Conservation (phyloP, 2,329 filamentous ascomycete species). For the Thelonectria discophora region DNA sequence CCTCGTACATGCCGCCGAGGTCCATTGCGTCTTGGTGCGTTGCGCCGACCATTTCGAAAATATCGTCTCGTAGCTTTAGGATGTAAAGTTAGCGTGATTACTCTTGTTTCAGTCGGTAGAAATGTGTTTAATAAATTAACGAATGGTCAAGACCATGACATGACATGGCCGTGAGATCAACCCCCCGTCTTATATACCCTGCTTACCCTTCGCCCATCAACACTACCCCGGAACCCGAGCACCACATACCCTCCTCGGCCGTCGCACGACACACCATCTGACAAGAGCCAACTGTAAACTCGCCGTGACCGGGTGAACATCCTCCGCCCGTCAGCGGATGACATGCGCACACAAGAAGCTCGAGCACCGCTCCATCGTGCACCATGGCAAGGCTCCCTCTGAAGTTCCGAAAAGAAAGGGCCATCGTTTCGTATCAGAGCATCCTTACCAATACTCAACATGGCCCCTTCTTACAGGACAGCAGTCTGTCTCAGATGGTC, state of each 20-base stretch:
- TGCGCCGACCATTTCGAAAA: not conserved
- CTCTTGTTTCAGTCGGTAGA: too few species aligned
- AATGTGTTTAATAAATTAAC: too few species aligned
- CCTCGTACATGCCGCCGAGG: slow-evolving; percentile 46
- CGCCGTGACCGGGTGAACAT: not conserved
- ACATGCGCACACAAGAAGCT: not conserved
- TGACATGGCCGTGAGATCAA: too few species aligned
- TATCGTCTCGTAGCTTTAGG: not conserved
- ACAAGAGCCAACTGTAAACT: not conserved
- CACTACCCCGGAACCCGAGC: slow-evolving; percentile 11
- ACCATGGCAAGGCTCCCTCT: not conserved
- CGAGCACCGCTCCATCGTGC: not conserved
- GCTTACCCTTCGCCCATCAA: not conserved
- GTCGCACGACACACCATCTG: not conserved
- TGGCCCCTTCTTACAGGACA: not conserved
- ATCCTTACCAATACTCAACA: not conserved
- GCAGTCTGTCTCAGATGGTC: too few species aligned
- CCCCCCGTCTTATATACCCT: slow-evolving; percentile 8
- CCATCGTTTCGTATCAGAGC: not conserved
- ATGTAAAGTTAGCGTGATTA: too few species aligned
- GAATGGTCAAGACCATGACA: too few species aligned
- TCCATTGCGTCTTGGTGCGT: too few species aligned
- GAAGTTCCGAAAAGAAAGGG: not conserved
- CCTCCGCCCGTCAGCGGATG: slow-evolving; percentile 10
- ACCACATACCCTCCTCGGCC: slow-evolving; percentile 4